Conservation (phyloP, 2,329 filamentous ascomycete species). For the Cytospora paraplurivora region DNA sequence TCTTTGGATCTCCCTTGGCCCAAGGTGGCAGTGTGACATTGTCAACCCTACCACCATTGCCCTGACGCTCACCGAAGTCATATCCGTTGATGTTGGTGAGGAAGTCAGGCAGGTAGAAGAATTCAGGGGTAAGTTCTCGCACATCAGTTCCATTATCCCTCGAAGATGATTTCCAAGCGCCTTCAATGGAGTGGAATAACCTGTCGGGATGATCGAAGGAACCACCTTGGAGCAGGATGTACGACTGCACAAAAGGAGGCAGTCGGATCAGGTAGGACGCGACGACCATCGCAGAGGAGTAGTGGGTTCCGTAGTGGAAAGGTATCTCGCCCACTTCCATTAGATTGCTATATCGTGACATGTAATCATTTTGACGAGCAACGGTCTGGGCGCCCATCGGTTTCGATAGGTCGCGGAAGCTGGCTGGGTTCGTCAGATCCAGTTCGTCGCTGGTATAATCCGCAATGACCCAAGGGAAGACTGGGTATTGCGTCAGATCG, state of each 20-base stretch:
- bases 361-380: slow-evolving; percentile 75
- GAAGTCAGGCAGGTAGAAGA: slow-evolving; percentile 96
- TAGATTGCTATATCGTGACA: slow-evolving; percentile 82
- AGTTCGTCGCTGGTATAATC: slow-evolving; percentile 95
- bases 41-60: slow-evolving; percentile 76
- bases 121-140: slow-evolving; percentile 91
- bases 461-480: slow-evolving; percentile 95
- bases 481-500: slow-evolving; percentile 95
- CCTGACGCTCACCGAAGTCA: slow-evolving; percentile 88
- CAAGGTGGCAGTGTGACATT: slow-evolving; percentile 89
- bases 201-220: slow-evolving; percentile 95
- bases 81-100: slow-evolving; percentile 92
- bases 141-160: slow-evolving; percentile 91
- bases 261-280: slow-evolving; percentile 93
- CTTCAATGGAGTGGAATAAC: slow-evolving; percentile 89
- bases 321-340: slow-evolving; percentile 90
- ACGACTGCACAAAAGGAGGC: slow-evolving; percentile 95
- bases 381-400: slow-evolving; percentile 92
- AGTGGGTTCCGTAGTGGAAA: slow-evolving; percentile 98
- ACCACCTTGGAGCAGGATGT: slow-evolving; percentile 90
- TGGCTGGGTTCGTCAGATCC: slow-evolving; percentile 79
- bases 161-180: slow-evolving; percentile 89
- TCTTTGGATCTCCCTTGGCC: slow-evolving; percentile 94
- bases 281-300: slow-evolving; percentile 98
- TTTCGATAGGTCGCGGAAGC: slow-evolving; percentile 88